A percentile compares a stretch with the other conserved stretches of the same genome.
These are phyloP conservation scores for Leccinum pachyderme DNA, from an alignment of 1,284 basidiomycete genomes.

Conservation along the genomic window DNA sequence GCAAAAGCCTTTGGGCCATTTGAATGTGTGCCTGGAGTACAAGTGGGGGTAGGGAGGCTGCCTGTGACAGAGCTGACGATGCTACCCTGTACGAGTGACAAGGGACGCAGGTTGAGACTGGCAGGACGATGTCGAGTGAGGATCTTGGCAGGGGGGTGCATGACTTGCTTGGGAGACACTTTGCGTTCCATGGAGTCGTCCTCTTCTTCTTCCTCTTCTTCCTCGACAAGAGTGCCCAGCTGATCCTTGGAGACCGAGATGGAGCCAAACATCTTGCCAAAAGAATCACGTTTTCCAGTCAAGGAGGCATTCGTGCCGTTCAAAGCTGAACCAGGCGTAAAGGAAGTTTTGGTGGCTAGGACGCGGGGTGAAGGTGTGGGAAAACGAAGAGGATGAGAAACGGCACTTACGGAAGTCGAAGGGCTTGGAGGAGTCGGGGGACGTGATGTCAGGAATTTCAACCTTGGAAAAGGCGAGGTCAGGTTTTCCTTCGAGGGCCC, in stretches of 20 bases:
- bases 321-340: conserved; percentile 45
- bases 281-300: conserved; percentile 69
- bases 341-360: conserved; percentile 52
- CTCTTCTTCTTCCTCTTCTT: conserved; percentile 76
- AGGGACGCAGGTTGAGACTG: conserved; percentile 64
- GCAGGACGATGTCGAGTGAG: conserved; percentile 56
- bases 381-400: conserved; percentile 4
- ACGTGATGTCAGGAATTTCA: conserved; percentile 74
- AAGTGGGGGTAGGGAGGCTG: conserved; percentile 54
- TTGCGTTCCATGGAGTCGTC: conserved; percentile 29
- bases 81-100: conserved; percentile 59
- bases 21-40: conserved; percentile 44
- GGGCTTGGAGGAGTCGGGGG: conserved; percentile 50
- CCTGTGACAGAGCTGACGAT: conserved; percentile 35
- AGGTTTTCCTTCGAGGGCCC: conserved; percentile 75
- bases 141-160: conserved; percentile 30
- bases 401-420: conserved; percentile 61
- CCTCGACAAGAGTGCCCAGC: conserved; percentile 72
- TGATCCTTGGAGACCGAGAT: conserved; percentile 68
- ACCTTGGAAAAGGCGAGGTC: conserved; percentile 67
- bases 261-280: conserved; percentile 60
- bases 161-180: conserved; percentile 7
- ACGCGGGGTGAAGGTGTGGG: background rate
- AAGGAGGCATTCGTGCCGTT: conserved; percentile 41
- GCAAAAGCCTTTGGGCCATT: conserved; percentile 50